Base-by-base conservation (phyloP, 139 green algal genomes). In the Chlamydomonas eustigma region DNA sequence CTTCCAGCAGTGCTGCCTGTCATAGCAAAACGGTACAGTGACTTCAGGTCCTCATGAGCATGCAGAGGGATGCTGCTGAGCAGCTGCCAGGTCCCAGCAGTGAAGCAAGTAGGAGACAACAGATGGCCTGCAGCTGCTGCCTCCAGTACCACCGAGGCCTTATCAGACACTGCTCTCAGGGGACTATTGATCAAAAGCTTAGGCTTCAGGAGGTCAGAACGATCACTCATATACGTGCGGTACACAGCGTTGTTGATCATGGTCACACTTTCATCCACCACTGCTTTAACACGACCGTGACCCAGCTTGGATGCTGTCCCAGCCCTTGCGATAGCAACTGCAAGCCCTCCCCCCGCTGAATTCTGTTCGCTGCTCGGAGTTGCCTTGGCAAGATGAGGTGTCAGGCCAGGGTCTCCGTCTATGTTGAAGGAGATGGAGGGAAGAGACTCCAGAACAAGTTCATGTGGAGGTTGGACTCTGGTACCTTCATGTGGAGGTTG, bases 161-260 rank as follows among this genome's bases (percentile, higher is more conserved):
- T 58, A 18, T 18, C 18, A 28, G 12, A 12, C 12, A 18, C 44
- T 58, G 44, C 44, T 12, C 18, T 58, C 12, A 18, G 12, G 44
- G 44, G 12, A 58, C 44, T 58, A 58, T 18, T 58, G 12, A 33
- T 33, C 8, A 72, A 3, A n/a, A 72, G 65, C 31, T n/a, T n/a
- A n/a, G n/a, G n/a, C n/a, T n/a, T n/a, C n/a, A n/a, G n/a, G n/a
- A n/a, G n/a, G n/a, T 33, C 4, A 31, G 33, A 50, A 31, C 65
- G 65, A 34, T 72, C 65, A 33, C 24, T 44, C 33, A 72, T 18
- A 34, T 72, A 72, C 31, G 5, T 3, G 65, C 65, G 65, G 65
- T 72, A 72, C 65, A n/a, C 65, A 6, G 33, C 8, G 31, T 72
- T 72, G 65, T 33, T 12, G 3, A 72, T 39, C 3, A 34, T 72